Conservation (phyloP, 1,139 yeast genomes). For the Lodderomyces oxycetoniae region DNA sequence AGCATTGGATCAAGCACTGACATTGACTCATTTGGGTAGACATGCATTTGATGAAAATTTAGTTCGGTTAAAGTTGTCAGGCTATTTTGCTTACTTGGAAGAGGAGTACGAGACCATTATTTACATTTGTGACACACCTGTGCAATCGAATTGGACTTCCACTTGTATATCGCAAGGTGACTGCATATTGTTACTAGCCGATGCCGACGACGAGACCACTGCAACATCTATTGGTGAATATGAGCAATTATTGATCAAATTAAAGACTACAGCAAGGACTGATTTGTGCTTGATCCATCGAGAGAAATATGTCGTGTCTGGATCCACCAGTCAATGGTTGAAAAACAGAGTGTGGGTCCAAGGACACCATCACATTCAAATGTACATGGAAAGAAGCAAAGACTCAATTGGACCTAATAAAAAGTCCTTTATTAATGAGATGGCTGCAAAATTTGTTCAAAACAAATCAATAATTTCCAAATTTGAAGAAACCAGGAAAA, state of each 20-base stretch:
- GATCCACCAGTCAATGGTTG: constrained; percentile 81
- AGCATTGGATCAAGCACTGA: constrained; percentile 76
- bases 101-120: constrained; percentile 83
- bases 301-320: constrained; percentile 77
- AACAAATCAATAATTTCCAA: constrained; percentile 30
- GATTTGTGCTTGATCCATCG: constrained; percentile 83
- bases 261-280: constrained; percentile 82
- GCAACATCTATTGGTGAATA: constrained; percentile 79
- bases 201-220: constrained; percentile 56
- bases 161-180: constrained; percentile 96
- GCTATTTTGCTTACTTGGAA: constrained; percentile 86
- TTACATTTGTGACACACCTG: constrained; percentile 82
- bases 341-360: constrained; percentile 86
- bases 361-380: constrained; percentile 86
- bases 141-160: constrained; percentile 83
- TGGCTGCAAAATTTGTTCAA: constrained; percentile 35
- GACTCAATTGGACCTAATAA: constrained; percentile 14
- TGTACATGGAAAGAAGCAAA: constrained; percentile 31
- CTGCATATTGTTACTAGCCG: constrained; percentile 70
- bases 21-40: constrained; percentile 76
- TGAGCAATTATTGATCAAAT: constrained; percentile 68
- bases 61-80: constrained; percentile 78
- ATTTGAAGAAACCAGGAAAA: constrained; percentile 31
- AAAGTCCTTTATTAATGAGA: constrained; percentile 29
- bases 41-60: constrained; percentile 85